Evolutionary conservation across 2,329 filamentous ascomycete genomes (phyloP).

Genomic region (Sordariomycetes sp.): DNA sequence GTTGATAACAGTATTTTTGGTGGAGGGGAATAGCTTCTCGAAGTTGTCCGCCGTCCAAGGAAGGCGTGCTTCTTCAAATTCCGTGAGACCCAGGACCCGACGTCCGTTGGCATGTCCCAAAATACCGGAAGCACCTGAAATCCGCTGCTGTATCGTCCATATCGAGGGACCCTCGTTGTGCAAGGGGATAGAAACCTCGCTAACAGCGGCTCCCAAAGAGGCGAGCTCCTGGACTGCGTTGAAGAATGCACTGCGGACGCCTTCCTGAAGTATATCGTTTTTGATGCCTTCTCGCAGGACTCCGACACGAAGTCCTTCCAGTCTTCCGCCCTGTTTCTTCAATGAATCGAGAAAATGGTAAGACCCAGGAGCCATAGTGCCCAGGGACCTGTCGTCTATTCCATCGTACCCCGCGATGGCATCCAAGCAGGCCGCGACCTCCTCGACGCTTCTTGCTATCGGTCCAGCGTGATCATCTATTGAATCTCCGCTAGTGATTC

Average conservation of each 20-base stretch:
- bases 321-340: not conserved
- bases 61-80: conserved; percentile 38
- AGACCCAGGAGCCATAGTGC: conserved; percentile 16
- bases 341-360: conserved; percentile 8
- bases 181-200: conserved; percentile 39
- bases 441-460: conserved; percentile 27
- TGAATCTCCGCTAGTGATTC: conserved; percentile 35
- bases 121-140: conserved; percentile 30
- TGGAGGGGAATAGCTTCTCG: conserved; percentile 39
- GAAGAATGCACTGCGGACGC: conserved; percentile 30
- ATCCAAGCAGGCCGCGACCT: conserved; percentile 31
- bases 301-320: conserved; percentile 26
- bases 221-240: conserved; percentile 28
- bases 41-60: conserved; percentile 37
- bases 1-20: conserved; percentile 45
- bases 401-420: conserved; percentile 37
- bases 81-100: conserved; percentile 36
- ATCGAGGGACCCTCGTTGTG: conserved; percentile 37
- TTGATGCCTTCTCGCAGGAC: conserved; percentile 35
- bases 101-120: conserved; percentile 34
- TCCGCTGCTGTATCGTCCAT: conserved; percentile 39
- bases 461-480: conserved; percentile 42
- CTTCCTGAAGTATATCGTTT: conserved; percentile 23
- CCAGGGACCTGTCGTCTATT: conserved; percentile 35
- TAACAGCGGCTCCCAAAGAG: conserved; percentile 36